Conservation (phyloP, 2,329 filamentous ascomycete species). For the Paraconiothyrium sp. region DNA sequence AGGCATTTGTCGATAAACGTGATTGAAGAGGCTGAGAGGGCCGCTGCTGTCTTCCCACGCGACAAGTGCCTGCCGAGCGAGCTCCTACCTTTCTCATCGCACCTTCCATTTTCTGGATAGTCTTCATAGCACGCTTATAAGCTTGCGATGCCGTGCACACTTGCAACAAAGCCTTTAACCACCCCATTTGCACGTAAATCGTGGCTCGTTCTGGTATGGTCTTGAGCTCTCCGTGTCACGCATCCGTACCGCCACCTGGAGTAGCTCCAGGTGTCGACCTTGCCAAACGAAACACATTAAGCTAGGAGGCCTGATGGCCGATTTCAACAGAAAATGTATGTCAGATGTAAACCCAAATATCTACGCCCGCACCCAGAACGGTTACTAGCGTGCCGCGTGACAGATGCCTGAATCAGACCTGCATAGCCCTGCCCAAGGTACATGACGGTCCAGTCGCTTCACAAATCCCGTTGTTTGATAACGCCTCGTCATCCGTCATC, state of each 20-base stretch:
- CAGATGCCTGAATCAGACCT: background rate
- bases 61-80: background rate
- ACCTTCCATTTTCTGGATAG: background rate
- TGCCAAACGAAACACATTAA: too few species aligned
- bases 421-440: conserved; percentile 1
- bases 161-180: too few species aligned
- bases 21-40: background rate
- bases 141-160: too few species aligned
- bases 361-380: background rate
- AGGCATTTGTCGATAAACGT: background rate
- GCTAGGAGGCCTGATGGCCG: too few species aligned
- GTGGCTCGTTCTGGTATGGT: too few species aligned
- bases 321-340: background rate
- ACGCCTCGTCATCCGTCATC: background rate
- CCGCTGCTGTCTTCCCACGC: background rate
- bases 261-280: too few species aligned
- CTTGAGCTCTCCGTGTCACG: too few species aligned
- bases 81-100: background rate
- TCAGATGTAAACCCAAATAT: background rate
- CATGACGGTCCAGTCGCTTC: background rate
- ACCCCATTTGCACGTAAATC: too few species aligned
- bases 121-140: background rate
- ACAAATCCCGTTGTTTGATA: background rate
- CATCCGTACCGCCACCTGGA: too few species aligned
- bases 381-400: background rate